A percentile compares a stretch with the other conserved stretches of the same genome.
phyloP scores from a whole-genome alignment of 2,329 filamentous ascomycete genomes.

The Clonostachys rosea region DNA sequence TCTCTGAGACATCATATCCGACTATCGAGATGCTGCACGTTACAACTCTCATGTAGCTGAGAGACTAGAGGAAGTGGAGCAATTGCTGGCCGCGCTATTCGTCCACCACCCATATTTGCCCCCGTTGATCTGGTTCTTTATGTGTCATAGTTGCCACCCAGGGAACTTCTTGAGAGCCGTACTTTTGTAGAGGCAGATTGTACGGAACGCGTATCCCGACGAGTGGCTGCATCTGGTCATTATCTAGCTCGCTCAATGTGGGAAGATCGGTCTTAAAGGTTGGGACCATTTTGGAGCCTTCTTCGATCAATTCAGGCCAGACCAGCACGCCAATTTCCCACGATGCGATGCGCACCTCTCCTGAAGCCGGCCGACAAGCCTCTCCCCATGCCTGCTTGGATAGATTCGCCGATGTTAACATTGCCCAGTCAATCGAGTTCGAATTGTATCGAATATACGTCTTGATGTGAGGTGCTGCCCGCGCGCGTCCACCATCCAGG shows the following conservation, averaged over 20 bases:
- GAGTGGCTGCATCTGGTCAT: conserved; percentile 21
- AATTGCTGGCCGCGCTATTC: neutral
- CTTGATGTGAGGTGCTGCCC: conserved; percentile 84
- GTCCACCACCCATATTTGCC: conserved; percentile 12
- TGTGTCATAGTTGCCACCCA: conserved; percentile 69
- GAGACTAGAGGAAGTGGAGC: too few species aligned
- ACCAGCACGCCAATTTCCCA: conserved; percentile 82
- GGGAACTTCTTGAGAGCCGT: conserved; percentile 59
- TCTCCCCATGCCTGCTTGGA: conserved; percentile 89
- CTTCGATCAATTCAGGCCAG: conserved; percentile 62
- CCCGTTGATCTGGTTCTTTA: conserved; percentile 56
- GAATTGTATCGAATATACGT: conserved; percentile 69
- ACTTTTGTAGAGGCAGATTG: conserved; percentile 66
- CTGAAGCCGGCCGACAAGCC: conserved; percentile 39
- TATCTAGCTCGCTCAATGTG: conserved; percentile 1
- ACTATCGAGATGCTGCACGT: too few species aligned
- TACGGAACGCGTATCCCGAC: conserved; percentile 82
- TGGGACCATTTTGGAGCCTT: conserved; percentile 57
- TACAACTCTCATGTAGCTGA: too few species aligned
- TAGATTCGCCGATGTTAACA: conserved; percentile 87
- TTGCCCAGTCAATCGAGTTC: conserved; percentile 72
- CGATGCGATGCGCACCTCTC: conserved; percentile 67
- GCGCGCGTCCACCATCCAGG: conserved; percentile 53
- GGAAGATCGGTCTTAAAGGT: conserved; percentile 62
- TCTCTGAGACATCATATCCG: too few species aligned